Evolutionary conservation across 495 filamentous ascomycete genomes (phyloP).

Genomic region (Articulospora tetracladia): DNA sequence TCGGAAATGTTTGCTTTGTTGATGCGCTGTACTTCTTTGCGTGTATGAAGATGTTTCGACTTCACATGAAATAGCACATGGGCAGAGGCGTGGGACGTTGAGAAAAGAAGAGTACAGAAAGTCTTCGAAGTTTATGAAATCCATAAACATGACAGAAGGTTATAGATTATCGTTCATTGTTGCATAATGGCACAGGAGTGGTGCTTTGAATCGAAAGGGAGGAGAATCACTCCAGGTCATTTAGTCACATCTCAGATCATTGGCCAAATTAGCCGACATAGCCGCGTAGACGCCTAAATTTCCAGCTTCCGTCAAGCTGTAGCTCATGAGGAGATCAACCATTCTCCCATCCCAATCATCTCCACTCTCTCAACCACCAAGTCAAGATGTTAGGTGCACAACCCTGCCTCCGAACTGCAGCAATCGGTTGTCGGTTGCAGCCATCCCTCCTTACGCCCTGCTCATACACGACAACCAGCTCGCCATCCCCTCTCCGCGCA

Average conservation of each 20-base stretch:
- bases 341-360: neutral
- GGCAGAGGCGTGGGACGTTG: no score
- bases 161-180: no score
- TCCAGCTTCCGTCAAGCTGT: neutral
- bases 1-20: no score
- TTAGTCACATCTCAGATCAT: neutral
- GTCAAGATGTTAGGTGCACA: conserved; percentile 19
- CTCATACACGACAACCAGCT: conserved; percentile 20
- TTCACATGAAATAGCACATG: no score
- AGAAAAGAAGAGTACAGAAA: no score
- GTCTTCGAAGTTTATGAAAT: no score
- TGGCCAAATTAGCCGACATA: neutral
- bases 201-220: neutral
- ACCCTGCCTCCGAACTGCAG: conserved; percentile 23
- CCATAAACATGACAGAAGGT: no score
- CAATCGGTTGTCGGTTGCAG: conserved; percentile 24
- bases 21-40: no score
- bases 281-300: neutral
- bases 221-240: neutral
- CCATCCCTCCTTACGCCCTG: conserved; percentile 19
- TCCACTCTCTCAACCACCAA: neutral
- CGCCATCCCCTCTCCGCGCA: neutral
- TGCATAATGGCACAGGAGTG: no score
- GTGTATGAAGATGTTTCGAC: no score
- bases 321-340: conserved; percentile 1